These are phyloP conservation scores for Fusarium incarnatum DNA, from an alignment of 2,329 filamentous ascomycete species.

Conservation along the genomic window DNA sequence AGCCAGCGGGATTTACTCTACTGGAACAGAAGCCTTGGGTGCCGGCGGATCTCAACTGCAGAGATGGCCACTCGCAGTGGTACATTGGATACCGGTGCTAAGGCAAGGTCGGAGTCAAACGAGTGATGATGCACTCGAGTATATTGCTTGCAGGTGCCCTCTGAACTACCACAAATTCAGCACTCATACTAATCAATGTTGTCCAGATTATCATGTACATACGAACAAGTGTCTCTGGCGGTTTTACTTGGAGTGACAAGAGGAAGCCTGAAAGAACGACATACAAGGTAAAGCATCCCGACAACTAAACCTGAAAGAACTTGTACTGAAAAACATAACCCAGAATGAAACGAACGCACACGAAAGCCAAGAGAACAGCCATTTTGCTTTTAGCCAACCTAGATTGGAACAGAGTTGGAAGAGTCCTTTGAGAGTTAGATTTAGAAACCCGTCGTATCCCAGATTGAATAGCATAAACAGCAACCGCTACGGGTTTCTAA, in stretches of 20 bases:
- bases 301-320: background rate
- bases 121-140: background rate
- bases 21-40: background rate
- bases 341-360: background rate
- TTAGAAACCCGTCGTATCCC: background rate
- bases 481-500: background rate
- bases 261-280: background rate
- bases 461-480: background rate
- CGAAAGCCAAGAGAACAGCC: background rate
- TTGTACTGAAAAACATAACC: background rate
- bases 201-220: background rate
- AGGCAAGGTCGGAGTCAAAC: background rate
- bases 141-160: background rate
- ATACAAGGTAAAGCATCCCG: background rate
- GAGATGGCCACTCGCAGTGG: background rate
- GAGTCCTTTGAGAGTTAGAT: background rate
- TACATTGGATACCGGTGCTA: background rate
- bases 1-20: slow-evolving; percentile 1
- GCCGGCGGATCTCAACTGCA: background rate
- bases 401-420: background rate
- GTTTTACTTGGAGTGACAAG: background rate
- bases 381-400: background rate
- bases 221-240: background rate
- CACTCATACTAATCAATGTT: background rate
- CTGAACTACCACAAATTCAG: background rate